phyloP scores from a whole-genome alignment of 352 stramenopile species.

The Pythium apleroticum region DNA sequence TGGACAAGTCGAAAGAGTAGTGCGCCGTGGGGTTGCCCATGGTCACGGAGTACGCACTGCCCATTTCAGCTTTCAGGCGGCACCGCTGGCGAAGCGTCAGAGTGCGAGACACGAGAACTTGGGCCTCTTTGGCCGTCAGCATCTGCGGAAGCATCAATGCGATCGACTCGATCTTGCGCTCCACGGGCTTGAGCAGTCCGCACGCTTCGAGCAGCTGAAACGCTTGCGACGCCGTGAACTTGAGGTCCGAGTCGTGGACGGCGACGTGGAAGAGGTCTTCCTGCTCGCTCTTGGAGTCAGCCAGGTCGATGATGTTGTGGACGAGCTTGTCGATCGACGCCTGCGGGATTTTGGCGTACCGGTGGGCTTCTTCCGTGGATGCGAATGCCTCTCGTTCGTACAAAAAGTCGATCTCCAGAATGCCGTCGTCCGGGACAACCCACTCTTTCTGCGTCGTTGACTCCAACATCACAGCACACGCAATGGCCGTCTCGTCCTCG shows the following conservation, averaged over 20 bases:
- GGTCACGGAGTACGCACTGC: slow-evolving; percentile 79
- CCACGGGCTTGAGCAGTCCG: slow-evolving; percentile 52
- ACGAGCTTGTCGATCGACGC: slow-evolving; percentile 70
- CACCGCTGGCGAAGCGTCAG: slow-evolving; percentile 72
- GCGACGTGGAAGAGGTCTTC: slow-evolving; percentile 79
- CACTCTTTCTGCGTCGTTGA: slow-evolving; percentile 57
- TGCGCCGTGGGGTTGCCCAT: slow-evolving; percentile 83
- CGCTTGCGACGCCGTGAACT: slow-evolving; percentile 76
- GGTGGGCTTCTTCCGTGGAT: slow-evolving; percentile 50
- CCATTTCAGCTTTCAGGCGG: slow-evolving; percentile 78
- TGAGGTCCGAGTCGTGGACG: slow-evolving; percentile 75
- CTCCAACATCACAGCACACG: slow-evolving; percentile 45
- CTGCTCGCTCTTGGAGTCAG: slow-evolving; percentile 58
- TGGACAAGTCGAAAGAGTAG: slow-evolving; percentile 78
- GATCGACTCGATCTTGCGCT: slow-evolving; percentile 64
- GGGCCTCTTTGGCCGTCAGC: slow-evolving; percentile 76
- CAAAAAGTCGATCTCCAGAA: slow-evolving; percentile 76
- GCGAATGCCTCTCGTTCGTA: slow-evolving; percentile 74
- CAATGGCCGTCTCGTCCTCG: not conserved
- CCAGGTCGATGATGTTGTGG: slow-evolving; percentile 58
- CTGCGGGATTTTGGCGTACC: slow-evolving; percentile 63
- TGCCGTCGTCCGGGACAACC: slow-evolving; percentile 58
- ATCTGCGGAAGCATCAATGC: slow-evolving; percentile 81
- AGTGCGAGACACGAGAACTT: slow-evolving; percentile 63
- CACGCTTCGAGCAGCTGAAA: slow-evolving; percentile 82